phyloP scores from a whole-genome alignment of 2,329 filamentous ascomycete genomes.

The Gyromitra esculenta region DNA sequence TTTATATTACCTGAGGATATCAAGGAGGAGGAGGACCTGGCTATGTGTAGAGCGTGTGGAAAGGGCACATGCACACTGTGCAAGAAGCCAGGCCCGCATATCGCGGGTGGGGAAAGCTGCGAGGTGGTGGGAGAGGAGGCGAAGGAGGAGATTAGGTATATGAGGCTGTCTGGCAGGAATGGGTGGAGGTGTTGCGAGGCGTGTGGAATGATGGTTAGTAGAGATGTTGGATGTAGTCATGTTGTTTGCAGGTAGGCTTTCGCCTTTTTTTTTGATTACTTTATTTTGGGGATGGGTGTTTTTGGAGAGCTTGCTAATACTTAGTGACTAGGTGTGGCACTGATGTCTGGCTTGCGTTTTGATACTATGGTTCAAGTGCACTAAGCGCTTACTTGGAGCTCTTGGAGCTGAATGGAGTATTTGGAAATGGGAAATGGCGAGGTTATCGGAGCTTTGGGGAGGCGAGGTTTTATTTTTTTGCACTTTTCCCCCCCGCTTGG shows the following conservation, averaged over 20 bases:
- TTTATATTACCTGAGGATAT: constrained; percentile 48
- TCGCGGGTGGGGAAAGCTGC: not conserved
- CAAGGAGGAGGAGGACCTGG: constrained; percentile 46
- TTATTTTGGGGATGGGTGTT: not conserved
- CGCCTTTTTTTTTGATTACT: not conserved
- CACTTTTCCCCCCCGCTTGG: not conserved
- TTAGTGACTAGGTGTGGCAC: constrained; percentile 33
- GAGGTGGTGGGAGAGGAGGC: constrained; percentile 17
- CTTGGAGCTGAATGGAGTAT: not conserved
- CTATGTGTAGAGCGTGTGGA: constrained; percentile 33
- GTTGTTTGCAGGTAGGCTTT: constrained; percentile 48
- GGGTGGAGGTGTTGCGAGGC: constrained; percentile 49
- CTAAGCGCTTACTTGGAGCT: not conserved
- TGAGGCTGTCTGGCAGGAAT: constrained; percentile 35
- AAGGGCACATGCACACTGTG: constrained; percentile 47
- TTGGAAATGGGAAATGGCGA: not conserved
- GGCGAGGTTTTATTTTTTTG: not conserved
- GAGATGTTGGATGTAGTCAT: constrained; percentile 49
- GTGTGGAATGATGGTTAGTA: constrained; percentile 52
- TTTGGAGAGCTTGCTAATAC: constrained; percentile 18
- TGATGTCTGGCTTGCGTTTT: constrained; percentile 51
- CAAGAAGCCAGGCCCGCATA: constrained; percentile 33
- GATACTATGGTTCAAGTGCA: not conserved
- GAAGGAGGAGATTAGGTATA: constrained; percentile 47
- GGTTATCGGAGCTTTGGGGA: not conserved